Evolutionary conservation across 108 stramenopile genomes (phyloP), one percentile per base, ranked within the genome.

Genomic region (Seminavis robusta): DNA sequence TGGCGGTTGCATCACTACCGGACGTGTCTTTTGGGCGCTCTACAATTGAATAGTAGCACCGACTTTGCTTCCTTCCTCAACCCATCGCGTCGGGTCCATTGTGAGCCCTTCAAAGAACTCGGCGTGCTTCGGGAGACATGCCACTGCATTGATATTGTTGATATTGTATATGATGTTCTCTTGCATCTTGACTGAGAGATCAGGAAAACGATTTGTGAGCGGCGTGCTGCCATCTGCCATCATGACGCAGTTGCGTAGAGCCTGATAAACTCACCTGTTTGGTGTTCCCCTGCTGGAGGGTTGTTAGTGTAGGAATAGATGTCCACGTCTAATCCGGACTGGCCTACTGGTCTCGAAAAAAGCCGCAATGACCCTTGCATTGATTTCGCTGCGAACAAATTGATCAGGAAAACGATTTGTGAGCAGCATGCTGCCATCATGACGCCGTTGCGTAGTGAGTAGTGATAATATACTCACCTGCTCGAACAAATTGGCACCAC

Each of bases 271-370:
- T n/a, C n/a, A n/a, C n/a, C n/a, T n/a, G n/a, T n/a, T n/a, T n/a
- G n/a, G n/a, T n/a, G n/a, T n/a, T n/a, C n/a, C n/a, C n/a, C n/a
- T n/a, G n/a, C n/a, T n/a, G n/a, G n/a, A n/a, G n/a, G n/a, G 41
- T 69, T 61, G 33, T 59, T 56, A 16, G 24, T 29, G 33, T 69
- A 69, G 25, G 63, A 15, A 20, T 40, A 69, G 2, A 69, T 54
- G 33, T 69, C 68, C n/a, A 69, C 68, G 16, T 30, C 33, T 20
- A 71, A 15, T 2, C 63, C 70, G n/a, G n/a, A n/a, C 39, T 71
- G 48, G 7, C 25, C 61, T 2, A 48, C 49, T 26, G 61, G 48
- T 25, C 47, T 53, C 57, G 44, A 59, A 26, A 63, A 19, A 36
- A 56, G n/a, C n/a, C n/a, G n/a, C n/a, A n/a, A n/a, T n/a, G n/a